Conservation (phyloP, 164 flowering plant species). For the Kingdonia uniflora region DNA sequence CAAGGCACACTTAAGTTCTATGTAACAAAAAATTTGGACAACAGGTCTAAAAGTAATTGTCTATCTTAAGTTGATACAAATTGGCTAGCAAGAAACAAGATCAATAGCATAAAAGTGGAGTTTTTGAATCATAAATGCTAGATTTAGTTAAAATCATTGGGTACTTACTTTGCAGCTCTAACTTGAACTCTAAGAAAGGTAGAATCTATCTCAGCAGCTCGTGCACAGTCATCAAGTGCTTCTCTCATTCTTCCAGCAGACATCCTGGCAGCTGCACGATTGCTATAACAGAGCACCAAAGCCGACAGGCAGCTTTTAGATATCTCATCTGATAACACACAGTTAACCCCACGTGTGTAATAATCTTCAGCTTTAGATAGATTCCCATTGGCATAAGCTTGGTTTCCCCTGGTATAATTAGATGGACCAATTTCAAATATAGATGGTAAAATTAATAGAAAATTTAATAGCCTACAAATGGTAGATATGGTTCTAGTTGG, state of each 20-base stretch:
- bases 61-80: no score
- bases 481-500: no score
- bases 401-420: slow-evolving; percentile 62
- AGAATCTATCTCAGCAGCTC: slow-evolving; percentile 62
- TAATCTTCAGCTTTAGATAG: slow-evolving; percentile 73
- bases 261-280: slow-evolving; percentile 91
- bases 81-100: no score
- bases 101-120: background rate
- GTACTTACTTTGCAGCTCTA: slow-evolving; percentile 88
- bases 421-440: slow-evolving; percentile 6
- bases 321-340: slow-evolving; percentile 42
- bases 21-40: no score
- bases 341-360: slow-evolving; percentile 69
- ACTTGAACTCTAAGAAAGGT: slow-evolving; percentile 58
- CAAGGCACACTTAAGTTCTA: no score
- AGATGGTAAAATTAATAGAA: no score
- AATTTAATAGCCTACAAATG: no score
- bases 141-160: background rate
- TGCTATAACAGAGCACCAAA: slow-evolving; percentile 83
- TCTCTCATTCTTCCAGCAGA: slow-evolving; percentile 69
- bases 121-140: background rate
- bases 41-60: no score
- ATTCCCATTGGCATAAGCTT: slow-evolving; percentile 70
- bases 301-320: slow-evolving; percentile 53
- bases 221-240: slow-evolving; percentile 63